Percentiles rank a stretch among this genome's conserved stretches.
phyloP scores from a whole-genome alignment of 2,329 filamentous ascomycete species.

The Ceratocystis smalleyi region DNA sequence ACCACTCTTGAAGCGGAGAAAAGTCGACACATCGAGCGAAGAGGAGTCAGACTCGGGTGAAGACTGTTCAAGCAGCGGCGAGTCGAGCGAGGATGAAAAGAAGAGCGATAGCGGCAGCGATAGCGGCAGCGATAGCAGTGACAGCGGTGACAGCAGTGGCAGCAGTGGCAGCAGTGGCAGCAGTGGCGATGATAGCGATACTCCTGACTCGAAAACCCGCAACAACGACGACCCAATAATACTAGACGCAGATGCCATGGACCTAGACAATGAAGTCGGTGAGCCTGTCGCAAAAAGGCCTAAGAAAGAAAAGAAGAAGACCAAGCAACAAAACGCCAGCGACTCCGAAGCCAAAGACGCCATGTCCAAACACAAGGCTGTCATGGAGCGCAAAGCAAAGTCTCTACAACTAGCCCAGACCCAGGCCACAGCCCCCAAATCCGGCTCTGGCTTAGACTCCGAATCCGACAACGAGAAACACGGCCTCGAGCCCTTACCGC shows the following conservation, averaged over 20 bases:
- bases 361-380: constrained; percentile 19
- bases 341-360: constrained; percentile 6
- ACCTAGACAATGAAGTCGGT: constrained; percentile 12
- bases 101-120: not conserved
- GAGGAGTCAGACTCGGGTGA: not conserved
- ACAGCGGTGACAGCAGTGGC: not conserved
- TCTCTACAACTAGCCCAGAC: constrained; percentile 25
- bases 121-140: not conserved
- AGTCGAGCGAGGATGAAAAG: not conserved
- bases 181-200: not conserved
- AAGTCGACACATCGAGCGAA: not conserved
- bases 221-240: not conserved
- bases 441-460: constrained; percentile 22
- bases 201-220: not conserved
- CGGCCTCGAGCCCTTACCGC: constrained; percentile 67
- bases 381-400: constrained; percentile 21
- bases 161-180: not conserved
- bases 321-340: constrained; percentile 19
- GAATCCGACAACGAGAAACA: constrained; percentile 37
- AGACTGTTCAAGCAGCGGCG: not conserved
- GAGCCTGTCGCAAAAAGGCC: constrained; percentile 17
- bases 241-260: constrained; percentile 2
- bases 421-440: constrained; percentile 17
- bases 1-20: not conserved
- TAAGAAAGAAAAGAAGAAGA: constrained; percentile 22